Base-by-base conservation (phyloP, 164 flowering plant genomes). In the Vitis labrusca region DNA sequence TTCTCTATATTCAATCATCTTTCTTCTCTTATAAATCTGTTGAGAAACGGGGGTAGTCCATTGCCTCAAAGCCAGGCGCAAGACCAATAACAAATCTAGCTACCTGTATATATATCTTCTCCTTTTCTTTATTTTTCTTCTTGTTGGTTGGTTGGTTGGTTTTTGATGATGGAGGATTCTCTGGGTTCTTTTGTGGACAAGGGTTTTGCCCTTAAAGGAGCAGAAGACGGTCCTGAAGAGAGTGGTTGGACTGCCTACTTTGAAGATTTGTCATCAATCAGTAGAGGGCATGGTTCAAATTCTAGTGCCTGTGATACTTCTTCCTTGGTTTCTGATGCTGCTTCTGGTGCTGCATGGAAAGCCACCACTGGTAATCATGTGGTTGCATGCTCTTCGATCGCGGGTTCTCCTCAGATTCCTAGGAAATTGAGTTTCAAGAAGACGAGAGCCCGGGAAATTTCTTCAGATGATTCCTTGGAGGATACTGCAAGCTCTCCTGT, bases 401-500 rank as follows among this genome's bases (percentile, higher is more conserved):
- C 17, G 3, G 50, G 12, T n/a, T 62, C 61, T 6, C 51, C 59
- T 4, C 27, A 30, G 50, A 10, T 59, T 11, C 71, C 72, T 8
- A 79, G 59, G 59, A 78, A 70, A 37, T 44, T 78, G 62, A 72
- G 59, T 14, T 71, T 67, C 23, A 76, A 70, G 65, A 73, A 70
- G 15, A 50, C 50, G 12, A 73, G 61, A 55, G 52, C 27, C 64
- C 59, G 63, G 44, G 66, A 73, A 27, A 65, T 77, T 12, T 68
- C 47, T 54, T 13, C 7, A 14, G 84, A 84, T 64, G 82, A 80
- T 77, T 77, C 83, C 61, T 63, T 85, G 64, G 84, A 82, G 68
- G 89, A 85, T 64, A 83, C 86, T 19, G 89, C 89, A 16, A 85
- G 80, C 48, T 85, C 89, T 68, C 89, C 89, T 64, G 81, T 73